Evolutionary conservation across 2,329 filamentous ascomycete genomes (phyloP).

Genomic region (Clarireedia paspali): DNA sequence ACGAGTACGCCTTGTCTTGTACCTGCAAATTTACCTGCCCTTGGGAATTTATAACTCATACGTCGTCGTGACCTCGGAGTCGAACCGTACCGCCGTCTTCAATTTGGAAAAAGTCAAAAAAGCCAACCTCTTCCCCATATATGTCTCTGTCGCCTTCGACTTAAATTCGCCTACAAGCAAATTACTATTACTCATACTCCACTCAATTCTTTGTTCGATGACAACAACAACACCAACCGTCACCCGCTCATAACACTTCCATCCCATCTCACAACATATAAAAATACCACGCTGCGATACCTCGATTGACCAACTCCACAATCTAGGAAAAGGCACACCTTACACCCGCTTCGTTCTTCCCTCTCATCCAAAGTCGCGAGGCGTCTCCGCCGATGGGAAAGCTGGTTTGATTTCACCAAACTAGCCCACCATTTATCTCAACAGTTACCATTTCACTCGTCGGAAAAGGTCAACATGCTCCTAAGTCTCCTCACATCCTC

Average conservation of each 20-base stretch:
- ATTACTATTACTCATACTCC: conserved; percentile 18
- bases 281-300: neutral
- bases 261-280: neutral
- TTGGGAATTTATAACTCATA: neutral
- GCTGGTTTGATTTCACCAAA: conserved; percentile 15
- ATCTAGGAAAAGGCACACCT: neutral
- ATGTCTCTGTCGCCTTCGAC: conserved; percentile 9
- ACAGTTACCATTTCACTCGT: conserved; percentile 26
- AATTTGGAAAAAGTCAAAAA: neutral
- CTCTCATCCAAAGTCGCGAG: conserved; percentile 9
- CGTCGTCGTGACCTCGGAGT: neutral
- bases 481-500: conserved; percentile 41
- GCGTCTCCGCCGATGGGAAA: conserved; percentile 20
- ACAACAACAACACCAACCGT: conserved; percentile 13
- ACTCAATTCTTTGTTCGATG: conserved; percentile 23
- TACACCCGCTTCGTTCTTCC: neutral
- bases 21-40: neutral
- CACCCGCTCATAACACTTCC: conserved; percentile 11
- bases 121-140: neutral
- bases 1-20: neutral
- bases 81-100: neutral
- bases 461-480: conserved; percentile 44
- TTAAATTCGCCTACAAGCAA: conserved; percentile 4
- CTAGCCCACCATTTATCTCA: conserved; percentile 27
- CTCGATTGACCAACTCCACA: neutral